Base-by-base conservation (phyloP, 495 filamentous ascomycete species). In the Penicillium canescens region DNA sequence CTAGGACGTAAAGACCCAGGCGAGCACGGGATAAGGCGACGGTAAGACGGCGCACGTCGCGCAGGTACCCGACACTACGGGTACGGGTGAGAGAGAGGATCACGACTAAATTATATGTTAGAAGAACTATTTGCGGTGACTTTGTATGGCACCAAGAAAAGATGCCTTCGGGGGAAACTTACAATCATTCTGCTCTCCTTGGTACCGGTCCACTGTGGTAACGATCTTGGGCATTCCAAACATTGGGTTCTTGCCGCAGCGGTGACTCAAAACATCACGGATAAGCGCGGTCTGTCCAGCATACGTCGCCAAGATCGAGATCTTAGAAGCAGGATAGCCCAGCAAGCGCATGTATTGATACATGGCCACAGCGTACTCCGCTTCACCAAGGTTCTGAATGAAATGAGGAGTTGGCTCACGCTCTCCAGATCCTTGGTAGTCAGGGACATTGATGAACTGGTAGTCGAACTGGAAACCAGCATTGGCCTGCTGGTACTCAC, bases 121-220 rank as follows among this genome's bases (percentile, higher is more conserved):
- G 12, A 13, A 31, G 14, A 13, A 14, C 9, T 51, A 5, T 31
- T 10, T 31, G 28, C 9, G 28, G 28, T 7, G n/a, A 39, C 6
- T 1, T 28, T 31, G 13, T 31, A 16, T 14, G 37, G 21, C 18
- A 18, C 18, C 20, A 21, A 10, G 18, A 23, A 49, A 53, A 33
- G 6, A 31, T 31, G 8, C 28, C 7, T 2, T 7, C 18, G 14
- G 9, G 16, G 21, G 40, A 34, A 61, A 82, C 89, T 82, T 75
- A 95, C 91, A 98, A 63, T 97, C 94, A 72, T 98, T 99, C 74
- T 99, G 94, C 78, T 98, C 95, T 58, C 94, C 94, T 76, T 99
- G 94, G 61, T 97, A 99, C 69, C 95, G 96, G 71, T 99, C 94
- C 49, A 99, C 95, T 14, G 95, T 98, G 1, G 88, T 90, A 23